phyloP scores from a whole-genome alignment of 2,329 filamentous ascomycete genomes.

The Metarhizium rileyi region DNA sequence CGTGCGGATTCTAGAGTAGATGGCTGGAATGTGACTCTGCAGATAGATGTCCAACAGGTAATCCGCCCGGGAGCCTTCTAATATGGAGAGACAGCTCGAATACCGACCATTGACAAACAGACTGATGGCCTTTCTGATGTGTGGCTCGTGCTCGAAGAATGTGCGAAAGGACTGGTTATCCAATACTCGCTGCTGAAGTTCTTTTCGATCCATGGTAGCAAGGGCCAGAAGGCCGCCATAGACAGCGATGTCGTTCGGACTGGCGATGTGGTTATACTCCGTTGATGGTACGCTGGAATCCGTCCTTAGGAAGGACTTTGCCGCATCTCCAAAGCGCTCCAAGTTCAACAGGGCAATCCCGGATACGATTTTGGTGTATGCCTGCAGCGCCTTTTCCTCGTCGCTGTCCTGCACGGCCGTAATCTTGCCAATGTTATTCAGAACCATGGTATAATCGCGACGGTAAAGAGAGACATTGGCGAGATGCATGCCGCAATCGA shows the following conservation, averaged over 20 bases:
- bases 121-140: conserved; percentile 82
- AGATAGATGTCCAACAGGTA: conserved; percentile 88
- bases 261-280: conserved; percentile 63
- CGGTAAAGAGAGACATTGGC: conserved; percentile 68
- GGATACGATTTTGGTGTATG: conserved; percentile 42
- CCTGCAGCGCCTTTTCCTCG: conserved; percentile 34
- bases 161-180: conserved; percentile 73
- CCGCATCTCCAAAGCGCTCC: conserved; percentile 50
- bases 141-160: conserved; percentile 86
- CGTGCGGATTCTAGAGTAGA: conserved; percentile 69
- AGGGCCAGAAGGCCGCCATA: conserved; percentile 88
- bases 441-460: conserved; percentile 63
- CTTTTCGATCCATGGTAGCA: conserved; percentile 73
- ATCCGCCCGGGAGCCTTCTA: conserved; percentile 73
- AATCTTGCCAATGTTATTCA: conserved; percentile 54
- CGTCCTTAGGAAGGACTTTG: conserved; percentile 57
- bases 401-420: conserved; percentile 35
- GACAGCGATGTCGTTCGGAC: conserved; percentile 78
- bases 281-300: conserved; percentile 39
- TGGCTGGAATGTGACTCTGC: conserved; percentile 56
- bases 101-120: conserved; percentile 90
- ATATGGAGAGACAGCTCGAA: conserved; percentile 68
- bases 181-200: conserved; percentile 66
- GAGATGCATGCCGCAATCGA: conserved; percentile 72
- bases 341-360: conserved; percentile 40